Evolutionary conservation across 2,329 filamentous ascomycete species (phyloP), one percentile per base, ranked within the genome.

Genomic region (Colletotrichum viniferum): DNA sequence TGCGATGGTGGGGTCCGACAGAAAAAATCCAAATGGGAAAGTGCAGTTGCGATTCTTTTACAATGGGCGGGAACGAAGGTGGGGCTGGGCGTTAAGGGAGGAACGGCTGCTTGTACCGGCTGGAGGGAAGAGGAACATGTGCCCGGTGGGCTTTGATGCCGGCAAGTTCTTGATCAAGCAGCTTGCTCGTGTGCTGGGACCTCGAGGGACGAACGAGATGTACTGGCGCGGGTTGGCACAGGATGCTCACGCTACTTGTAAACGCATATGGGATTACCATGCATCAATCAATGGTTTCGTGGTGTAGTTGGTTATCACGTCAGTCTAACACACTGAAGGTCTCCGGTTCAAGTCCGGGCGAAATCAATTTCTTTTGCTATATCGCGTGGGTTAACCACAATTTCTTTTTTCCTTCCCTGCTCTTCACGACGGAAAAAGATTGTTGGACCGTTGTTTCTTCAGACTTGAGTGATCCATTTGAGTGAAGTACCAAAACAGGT

Each of bases 301-400:
- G 80, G 81, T 82, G 81, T 82, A 83, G 85, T 86, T 86, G 85
- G 85, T 87, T 86, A 87, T 87, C 85, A 86, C 85, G 83, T 87
- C 84, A 86, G 85, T 86, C 84, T 87, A 87, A 87, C 85, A 82
- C 73, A 75, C 73, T 75, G 73, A 75, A 75, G 73, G 73, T 75
- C 73, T 75, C 73, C 69, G 69, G 73, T 75, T 75, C 73, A 72
- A 75, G 73, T 72, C 73, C 69, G 73, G 73, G 69, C 73, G 55
- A 61, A 62, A 62, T 69, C 67, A 69, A 9, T 3, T 3, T n/a
- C n/a, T 21, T 18, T 12, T 18, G 2, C 7, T 28, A 18, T 58
- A 18, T 30, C 0, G 24, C 4, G 4, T 7, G 7, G 4, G 8
- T 16, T 9, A 16, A 10, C 7, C 4, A 12, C 7, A 5, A 10